Evolutionary conservation across 148 eudicot genomes (phyloP), one percentile per base, ranked within the genome.

Genomic region (Silene conica): DNA sequence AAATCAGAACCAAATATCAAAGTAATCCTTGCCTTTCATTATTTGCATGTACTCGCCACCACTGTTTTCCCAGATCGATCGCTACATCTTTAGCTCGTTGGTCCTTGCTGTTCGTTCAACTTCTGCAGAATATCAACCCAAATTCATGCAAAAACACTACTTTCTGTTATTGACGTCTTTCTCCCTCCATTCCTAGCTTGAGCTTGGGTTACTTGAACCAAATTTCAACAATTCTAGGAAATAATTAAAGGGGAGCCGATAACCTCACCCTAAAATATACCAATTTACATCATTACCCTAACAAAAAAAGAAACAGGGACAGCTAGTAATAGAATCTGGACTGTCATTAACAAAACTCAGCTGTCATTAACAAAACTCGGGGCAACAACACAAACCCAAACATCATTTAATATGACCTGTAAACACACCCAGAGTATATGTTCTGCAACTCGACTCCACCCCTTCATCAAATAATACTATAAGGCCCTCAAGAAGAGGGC

Each of bases 401-500:
- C 45, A 16, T 57, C 58, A 34, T 72, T 48, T 64, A 45, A 56
- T 52, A 73, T 69, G 64, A 79, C 81, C 54, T 55, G 18, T 52
- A 11, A 63, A 63, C 18, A 54, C 67, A 66, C 38, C 46, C 61
- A 18, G 50, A 34, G 54, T n/a, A 55, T 63, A 66, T 58, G 46
- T 26, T 55, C 38, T 16, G 7, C 54, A 14, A 48, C 54, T 48
- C 54, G 15, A 48, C 54, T 48, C 54, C 56, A 62, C 61, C 50
- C 38, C 59, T 3, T 25, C 72, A 57, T 18, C 15, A 26, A 56
- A 23, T 52, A 48, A 63, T 74, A 74, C 15, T 73, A 45, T 69
- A 18, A 14, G 60, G 59, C 76, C 76, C 79, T 65, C 82, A 80
- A 80, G 82, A 71, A 76, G 73, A 71, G 77, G 75, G 77, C 80